These are phyloP conservation scores for Huntiella bhutanensis DNA, from an alignment of 2,329 filamentous ascomycete genomes.

Conservation along the genomic window DNA sequence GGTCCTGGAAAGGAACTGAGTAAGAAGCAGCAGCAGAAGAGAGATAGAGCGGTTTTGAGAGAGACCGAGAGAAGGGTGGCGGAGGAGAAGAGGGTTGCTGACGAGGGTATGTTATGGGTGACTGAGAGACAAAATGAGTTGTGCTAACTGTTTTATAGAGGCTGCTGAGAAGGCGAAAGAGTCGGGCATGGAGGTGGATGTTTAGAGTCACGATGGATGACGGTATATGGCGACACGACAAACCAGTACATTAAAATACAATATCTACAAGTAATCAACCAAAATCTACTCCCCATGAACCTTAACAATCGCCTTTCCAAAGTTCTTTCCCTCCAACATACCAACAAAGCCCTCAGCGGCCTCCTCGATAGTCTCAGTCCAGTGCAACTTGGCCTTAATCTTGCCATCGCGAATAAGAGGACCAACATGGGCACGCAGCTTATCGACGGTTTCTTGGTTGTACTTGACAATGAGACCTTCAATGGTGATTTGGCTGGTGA, in stretches of 20 bases:
- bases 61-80: slow-evolving; percentile 34
- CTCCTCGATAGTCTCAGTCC: slow-evolving; percentile 65
- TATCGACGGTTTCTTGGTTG: slow-evolving; percentile 52
- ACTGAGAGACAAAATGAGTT: background rate
- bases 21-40: slow-evolving; percentile 36
- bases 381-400: slow-evolving; percentile 49
- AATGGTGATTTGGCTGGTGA: slow-evolving; percentile 51
- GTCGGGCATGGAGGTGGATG: slow-evolving; percentile 2
- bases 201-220: background rate
- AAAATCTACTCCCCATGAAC: slow-evolving; percentile 16
- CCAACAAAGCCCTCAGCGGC: slow-evolving; percentile 54
- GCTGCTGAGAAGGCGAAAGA: background rate
- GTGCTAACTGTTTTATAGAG: background rate
- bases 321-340: slow-evolving; percentile 61
- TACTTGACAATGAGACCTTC: slow-evolving; percentile 66
- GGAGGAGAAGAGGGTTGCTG: slow-evolving; percentile 24
- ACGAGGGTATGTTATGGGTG: slow-evolving; percentile 18
- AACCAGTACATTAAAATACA: background rate
- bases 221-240: background rate
- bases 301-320: slow-evolving; percentile 70
- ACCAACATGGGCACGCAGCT: slow-evolving; percentile 43
- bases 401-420: slow-evolving; percentile 47
- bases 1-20: slow-evolving; percentile 32
- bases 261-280: background rate
- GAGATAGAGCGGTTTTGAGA: slow-evolving; percentile 33